A percentile compares a stretch with the other conserved stretches of the same genome.
phyloP scores from a whole-genome alignment of 768 basidiomycete genomes.

The Candolleomyces aberdarensis region DNA sequence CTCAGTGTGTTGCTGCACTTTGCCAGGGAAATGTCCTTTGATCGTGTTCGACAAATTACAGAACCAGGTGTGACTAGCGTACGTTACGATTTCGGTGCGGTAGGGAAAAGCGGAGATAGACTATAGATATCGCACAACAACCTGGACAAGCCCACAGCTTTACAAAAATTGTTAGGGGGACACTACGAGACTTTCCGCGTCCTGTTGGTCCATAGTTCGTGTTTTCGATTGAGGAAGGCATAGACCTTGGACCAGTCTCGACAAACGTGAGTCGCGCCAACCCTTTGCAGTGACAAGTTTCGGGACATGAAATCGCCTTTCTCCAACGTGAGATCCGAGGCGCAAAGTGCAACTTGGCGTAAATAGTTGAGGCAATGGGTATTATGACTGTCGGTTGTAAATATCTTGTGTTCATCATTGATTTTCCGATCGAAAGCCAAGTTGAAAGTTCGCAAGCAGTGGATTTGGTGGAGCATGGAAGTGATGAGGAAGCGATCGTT shows the following conservation, averaged over 20 bases:
- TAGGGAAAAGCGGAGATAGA: too few species aligned
- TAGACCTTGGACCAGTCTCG: conserved; percentile 26
- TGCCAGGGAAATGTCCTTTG: too few species aligned
- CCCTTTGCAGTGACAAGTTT: conserved; percentile 20
- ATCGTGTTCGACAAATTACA: too few species aligned
- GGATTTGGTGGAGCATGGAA: conserved; percentile 35
- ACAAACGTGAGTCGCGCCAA: conserved; percentile 26
- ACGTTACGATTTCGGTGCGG: too few species aligned
- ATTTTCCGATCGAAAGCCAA: conserved; percentile 11
- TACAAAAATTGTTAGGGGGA: too few species aligned
- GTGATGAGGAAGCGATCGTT: conserved; percentile 26
- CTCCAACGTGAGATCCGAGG: conserved; percentile 38
- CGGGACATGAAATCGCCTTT: conserved; percentile 23
- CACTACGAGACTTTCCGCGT: too few species aligned
- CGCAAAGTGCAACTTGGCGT: conserved; percentile 34
- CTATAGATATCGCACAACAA: too few species aligned
- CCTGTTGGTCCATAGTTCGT: too few species aligned
- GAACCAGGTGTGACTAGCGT: too few species aligned
- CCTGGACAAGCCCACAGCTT: too few species aligned
- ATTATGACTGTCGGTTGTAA: conserved; percentile 14
- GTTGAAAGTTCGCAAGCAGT: conserved; percentile 30
- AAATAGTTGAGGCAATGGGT: conserved; percentile 40
- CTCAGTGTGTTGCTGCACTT: too few species aligned
- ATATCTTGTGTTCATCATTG: conserved; percentile 1
- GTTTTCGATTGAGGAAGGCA: too few species aligned